Conservation (phyloP, 106 monocot species). For the Apostasia ramifera region DNA sequence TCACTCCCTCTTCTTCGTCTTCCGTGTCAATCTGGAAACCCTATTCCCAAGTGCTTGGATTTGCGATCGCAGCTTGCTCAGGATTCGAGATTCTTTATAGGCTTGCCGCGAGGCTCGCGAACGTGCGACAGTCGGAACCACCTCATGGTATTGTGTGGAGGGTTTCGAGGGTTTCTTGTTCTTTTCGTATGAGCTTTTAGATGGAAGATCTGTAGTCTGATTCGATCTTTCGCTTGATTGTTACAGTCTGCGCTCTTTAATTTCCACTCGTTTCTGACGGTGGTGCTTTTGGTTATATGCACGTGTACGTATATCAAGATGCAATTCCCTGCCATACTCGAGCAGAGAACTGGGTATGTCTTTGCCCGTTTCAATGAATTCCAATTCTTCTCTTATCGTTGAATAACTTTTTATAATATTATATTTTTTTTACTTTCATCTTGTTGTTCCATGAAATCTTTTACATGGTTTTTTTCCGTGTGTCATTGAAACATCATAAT, state of each 20-base stretch:
- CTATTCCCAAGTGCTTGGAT: too few relatives aligned
- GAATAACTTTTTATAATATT: too few relatives aligned
- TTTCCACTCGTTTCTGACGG: conserved; percentile 97
- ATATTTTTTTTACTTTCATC: too few relatives aligned
- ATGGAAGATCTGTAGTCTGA: neutral
- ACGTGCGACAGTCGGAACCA: neutral
- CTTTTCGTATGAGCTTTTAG: neutral
- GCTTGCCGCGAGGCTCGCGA: neutral
- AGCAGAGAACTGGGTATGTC: conserved; percentile 73
- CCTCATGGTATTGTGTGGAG: neutral
- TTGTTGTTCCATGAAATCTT: too few relatives aligned
- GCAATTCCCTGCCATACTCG: conserved; percentile 88
- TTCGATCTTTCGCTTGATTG: neutral
- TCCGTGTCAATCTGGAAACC: too few relatives aligned
- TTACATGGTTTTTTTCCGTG: too few relatives aligned
- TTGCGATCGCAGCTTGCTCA: too few relatives aligned
- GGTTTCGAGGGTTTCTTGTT: too few relatives aligned
- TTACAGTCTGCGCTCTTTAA: conserved; percentile 92
- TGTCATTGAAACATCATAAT: too few relatives aligned
- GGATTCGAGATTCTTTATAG: too few relatives aligned
- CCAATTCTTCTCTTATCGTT: too few relatives aligned
- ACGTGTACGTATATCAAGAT: conserved; percentile 97
- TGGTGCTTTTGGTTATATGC: conserved; percentile 92
- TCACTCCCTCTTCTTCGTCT: too few relatives aligned
- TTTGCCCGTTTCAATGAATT: neutral